Evolutionary conservation across 495 filamentous ascomycete species (phyloP), one percentile per base, ranked within the genome.

Genomic region (Parathielavia appendiculata): DNA sequence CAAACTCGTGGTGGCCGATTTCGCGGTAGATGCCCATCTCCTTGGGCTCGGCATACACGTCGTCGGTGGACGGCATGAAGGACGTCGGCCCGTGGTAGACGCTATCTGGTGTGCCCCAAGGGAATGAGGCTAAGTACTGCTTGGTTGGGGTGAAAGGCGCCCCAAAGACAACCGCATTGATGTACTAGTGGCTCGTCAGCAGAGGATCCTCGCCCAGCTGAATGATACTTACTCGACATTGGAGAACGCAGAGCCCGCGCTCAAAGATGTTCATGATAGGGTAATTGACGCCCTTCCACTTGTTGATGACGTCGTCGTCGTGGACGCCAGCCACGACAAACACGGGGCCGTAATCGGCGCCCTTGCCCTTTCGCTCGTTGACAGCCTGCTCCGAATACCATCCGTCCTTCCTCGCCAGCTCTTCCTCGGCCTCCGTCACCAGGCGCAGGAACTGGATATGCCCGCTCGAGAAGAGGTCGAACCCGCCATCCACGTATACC

Each of bases 241-340:
- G 93, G 35, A 97, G 79, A 41, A 97, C 93, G 70, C 93, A 97
- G 20, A 99, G 84, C 7, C 90, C 90, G 50, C 93, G 85, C 78
- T 99, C 93, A 65, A 91, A 95, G 40, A 97, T 90, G 74, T 96
- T 97, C 93, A 97, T 99, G 69, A 99, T 97, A 1, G 93, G 93
- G 69, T 97, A 97, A 72, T 99, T 99, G 61, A 96, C 76, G 11
- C 95, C 92, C 74, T 97, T 97, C 88, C 89, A 92, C 63, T 85
- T 71, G 71, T 97, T 97, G 68, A 99, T 93, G 43, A 92, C 91
- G 59, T 86, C 81, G 71, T 99, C 93, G 66, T 95, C 87, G 67
- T 99, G 95, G 30, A 99, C 84, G 26, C 93, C 93, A 7, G 88
- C 91, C 60, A 97, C 83, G 47, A 99, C 80, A 68, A 88, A 99